Conservation (phyloP, 257 asterid genomes). For the Anisodus acutangulus region DNA sequence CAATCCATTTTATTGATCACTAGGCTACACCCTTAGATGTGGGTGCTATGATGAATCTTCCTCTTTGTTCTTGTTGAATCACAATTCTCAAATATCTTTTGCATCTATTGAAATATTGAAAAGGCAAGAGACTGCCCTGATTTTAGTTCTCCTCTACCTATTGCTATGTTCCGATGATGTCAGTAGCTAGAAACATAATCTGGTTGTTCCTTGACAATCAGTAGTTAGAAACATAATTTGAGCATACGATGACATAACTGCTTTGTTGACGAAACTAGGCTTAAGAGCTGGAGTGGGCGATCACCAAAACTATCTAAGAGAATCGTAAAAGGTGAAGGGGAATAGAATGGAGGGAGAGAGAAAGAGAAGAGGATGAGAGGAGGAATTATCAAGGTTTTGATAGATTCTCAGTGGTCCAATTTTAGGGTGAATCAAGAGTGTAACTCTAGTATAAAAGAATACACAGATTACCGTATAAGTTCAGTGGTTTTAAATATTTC, state of each 20-base stretch:
- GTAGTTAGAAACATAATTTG: background rate
- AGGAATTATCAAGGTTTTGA: conserved; percentile 10
- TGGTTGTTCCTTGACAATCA: too few relatives aligned
- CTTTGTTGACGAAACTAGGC: background rate
- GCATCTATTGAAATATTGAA: background rate
- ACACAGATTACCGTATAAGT: background rate
- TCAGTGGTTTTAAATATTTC: background rate
- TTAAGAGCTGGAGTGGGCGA: background rate
- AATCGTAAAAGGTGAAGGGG: background rate
- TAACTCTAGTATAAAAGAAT: background rate
- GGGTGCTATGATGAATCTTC: background rate
- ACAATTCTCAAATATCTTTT: background rate
- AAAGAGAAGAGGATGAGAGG: background rate
- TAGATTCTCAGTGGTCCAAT: background rate
- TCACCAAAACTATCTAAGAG: conserved; percentile 4
- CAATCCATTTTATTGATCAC: too few relatives aligned
- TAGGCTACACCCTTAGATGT: background rate
- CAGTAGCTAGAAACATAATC: background rate
- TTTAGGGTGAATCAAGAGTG: background rate
- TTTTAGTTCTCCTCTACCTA: background rate
- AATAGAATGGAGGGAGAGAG: background rate
- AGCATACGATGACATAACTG: background rate
- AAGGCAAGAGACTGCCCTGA: background rate
- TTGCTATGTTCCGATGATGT: background rate
- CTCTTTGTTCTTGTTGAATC: background rate